A percentile compares a stretch with the other conserved stretches of the same genome.
Conservation (phyloP, 768 basidiomycete genomes). For the Brasilioporus rufonigricans region DNA sequence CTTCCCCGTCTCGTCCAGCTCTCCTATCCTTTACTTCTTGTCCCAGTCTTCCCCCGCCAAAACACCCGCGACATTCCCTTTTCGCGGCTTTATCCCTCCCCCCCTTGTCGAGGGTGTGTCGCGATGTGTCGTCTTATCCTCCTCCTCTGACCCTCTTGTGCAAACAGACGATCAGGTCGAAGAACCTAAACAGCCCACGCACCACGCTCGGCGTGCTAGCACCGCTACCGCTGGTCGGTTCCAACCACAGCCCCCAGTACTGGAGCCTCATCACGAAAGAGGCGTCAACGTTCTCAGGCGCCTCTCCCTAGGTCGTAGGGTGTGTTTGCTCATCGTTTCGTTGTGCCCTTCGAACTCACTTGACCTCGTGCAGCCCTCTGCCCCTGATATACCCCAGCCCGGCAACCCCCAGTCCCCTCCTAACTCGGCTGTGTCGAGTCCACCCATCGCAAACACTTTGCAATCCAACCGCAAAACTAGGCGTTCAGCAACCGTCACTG, state of each 20-base stretch:
- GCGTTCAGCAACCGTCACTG: conserved; percentile 59
- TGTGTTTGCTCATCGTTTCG: conserved; percentile 32
- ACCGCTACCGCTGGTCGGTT: conserved; percentile 51
- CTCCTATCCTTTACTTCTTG: conserved; percentile 72
- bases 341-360: background rate
- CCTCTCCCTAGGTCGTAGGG: conserved; percentile 65
- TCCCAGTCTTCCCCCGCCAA: conserved; percentile 60
- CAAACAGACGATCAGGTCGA: conserved; percentile 39
- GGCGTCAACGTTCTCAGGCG: conserved; percentile 71
- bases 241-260: conserved; percentile 40
- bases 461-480: conserved; percentile 37
- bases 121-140: background rate
- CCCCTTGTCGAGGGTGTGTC: conserved; percentile 63
- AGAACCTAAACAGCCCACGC: conserved; percentile 42
- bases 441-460: conserved; percentile 11
- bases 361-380: conserved; percentile 8
- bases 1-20: conserved; percentile 53
- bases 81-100: conserved; percentile 48
- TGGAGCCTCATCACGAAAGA: conserved; percentile 57
- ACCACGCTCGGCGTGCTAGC: conserved; percentile 66
- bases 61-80: conserved; percentile 55
- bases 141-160: background rate
- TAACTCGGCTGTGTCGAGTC: conserved; percentile 43
- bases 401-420: conserved; percentile 48
- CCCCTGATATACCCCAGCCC: conserved; percentile 21